These are phyloP conservation scores for Penicillium coprophilum DNA, from an alignment of 495 filamentous ascomycete species.

Conservation along the genomic window DNA sequence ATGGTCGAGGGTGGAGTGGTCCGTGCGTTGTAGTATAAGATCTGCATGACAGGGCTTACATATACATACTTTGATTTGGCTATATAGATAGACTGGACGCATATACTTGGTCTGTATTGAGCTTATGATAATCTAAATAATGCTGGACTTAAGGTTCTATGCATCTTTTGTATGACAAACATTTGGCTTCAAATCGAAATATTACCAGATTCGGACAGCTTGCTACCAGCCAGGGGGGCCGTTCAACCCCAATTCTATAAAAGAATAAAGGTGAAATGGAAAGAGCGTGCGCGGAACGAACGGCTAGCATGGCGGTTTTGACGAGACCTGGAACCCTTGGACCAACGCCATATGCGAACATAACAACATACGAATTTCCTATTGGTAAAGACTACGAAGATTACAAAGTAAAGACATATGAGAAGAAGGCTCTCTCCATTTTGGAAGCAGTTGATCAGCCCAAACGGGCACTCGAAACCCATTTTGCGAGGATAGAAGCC, in stretches of 20 bases:
- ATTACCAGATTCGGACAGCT: too few species aligned
- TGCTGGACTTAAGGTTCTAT: too few species aligned
- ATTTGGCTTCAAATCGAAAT: too few species aligned
- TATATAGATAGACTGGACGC: not conserved
- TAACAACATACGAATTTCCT: not conserved
- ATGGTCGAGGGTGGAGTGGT: constrained; percentile 5
- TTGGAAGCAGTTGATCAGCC: constrained; percentile 6
- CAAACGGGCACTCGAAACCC: constrained; percentile 10
- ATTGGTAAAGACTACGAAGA: not conserved
- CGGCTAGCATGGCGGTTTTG: too few species aligned
- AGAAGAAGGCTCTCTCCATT: constrained; percentile 4
- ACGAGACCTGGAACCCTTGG: not conserved
- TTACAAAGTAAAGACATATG: not conserved
- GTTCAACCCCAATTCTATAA: too few species aligned
- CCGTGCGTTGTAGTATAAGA: not conserved
- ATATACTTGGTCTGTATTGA: not conserved
- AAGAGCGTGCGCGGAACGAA: not conserved
- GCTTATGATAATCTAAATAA: not conserved
- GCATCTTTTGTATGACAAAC: too few species aligned
- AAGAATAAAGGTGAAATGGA: too few species aligned
- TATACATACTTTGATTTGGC: not conserved
- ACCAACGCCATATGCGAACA: not conserved
- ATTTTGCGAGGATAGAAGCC: constrained; percentile 5
- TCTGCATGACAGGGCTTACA: not conserved
- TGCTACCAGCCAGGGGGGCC: too few species aligned